Percentiles rank a stretch among this genome's conserved stretches.
Evolutionary conservation across 1,284 basidiomycete species (phyloP).

Genomic region (Sporisorium exsertum): DNA sequence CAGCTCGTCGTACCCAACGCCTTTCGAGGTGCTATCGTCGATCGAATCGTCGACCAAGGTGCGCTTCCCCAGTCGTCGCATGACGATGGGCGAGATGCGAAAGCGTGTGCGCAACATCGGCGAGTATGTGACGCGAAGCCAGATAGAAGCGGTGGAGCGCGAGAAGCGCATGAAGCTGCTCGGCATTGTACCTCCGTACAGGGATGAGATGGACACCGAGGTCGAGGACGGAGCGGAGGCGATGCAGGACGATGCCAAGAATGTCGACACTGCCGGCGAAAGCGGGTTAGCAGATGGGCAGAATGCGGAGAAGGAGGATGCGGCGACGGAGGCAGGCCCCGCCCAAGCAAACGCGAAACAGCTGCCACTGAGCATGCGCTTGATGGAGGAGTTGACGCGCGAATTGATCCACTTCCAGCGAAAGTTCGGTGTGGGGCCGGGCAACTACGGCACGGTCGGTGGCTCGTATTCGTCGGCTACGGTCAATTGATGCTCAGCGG

Average conservation of each 20-base stretch:
- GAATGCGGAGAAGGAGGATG: constrained; percentile 73
- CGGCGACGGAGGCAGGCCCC: not conserved
- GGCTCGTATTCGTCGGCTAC: constrained; percentile 28
- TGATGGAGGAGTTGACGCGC: constrained; percentile 65
- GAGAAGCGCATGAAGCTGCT: constrained; percentile 70
- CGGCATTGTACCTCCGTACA: constrained; percentile 73
- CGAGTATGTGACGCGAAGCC: constrained; percentile 79
- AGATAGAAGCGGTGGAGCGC: constrained; percentile 69
- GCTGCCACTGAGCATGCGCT: constrained; percentile 61
- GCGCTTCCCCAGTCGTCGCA: constrained; percentile 91
- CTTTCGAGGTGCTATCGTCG: constrained; percentile 53
- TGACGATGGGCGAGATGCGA: constrained; percentile 95
- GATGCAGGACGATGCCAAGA: constrained; percentile 19
- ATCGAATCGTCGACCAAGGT: constrained; percentile 89
- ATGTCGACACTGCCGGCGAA: not conserved
- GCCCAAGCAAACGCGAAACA: constrained; percentile 9
- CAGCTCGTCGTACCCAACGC: constrained; percentile 77
- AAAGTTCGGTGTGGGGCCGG: constrained; percentile 53
- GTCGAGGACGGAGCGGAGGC: constrained; percentile 78
- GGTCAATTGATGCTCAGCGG: constrained; percentile 32
- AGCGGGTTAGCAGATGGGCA: constrained; percentile 64
- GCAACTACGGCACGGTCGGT: constrained; percentile 29
- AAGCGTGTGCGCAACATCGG: constrained; percentile 90
- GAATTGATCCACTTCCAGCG: constrained; percentile 64
- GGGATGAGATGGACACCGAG: constrained; percentile 73